Conservation (phyloP, 2,329 filamentous ascomycete genomes). For the Chrysoporthe puriensis region DNA sequence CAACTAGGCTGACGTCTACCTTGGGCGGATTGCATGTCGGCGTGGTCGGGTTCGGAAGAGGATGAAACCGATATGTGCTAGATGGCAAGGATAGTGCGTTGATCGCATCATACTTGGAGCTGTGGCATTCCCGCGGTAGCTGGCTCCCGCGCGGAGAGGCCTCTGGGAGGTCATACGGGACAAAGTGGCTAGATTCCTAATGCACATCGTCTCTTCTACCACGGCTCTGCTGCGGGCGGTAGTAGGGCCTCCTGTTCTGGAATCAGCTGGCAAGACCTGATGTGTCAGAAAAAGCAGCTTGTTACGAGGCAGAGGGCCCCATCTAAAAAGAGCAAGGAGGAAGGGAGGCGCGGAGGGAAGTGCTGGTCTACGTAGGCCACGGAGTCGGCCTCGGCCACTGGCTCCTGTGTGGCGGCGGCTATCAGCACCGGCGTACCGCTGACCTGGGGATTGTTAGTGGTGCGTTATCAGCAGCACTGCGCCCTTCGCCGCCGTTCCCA, state of each 20-base stretch:
- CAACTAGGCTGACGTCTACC: neutral
- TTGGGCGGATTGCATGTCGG: neutral
- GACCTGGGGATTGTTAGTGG: conserved; percentile 11
- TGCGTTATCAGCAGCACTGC: conserved; percentile 16
- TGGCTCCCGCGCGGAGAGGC: neutral
- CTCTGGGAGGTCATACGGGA: neutral
- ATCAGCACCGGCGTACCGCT: conserved; percentile 1
- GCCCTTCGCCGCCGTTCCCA: conserved; percentile 15
- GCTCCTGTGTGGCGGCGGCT: neutral
- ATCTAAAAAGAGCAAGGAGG: neutral
- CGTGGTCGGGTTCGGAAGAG: neutral
- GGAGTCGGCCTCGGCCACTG: neutral
- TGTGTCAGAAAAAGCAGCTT: neutral
- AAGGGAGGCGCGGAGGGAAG: neutral
- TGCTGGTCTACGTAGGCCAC: neutral
- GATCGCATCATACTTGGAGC: neutral
- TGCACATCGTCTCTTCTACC: too few relatives aligned
- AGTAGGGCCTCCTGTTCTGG: neutral
- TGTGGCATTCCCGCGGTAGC: neutral
- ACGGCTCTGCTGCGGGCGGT: too few relatives aligned
- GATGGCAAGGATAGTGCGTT: neutral
- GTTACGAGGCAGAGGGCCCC: too few relatives aligned
- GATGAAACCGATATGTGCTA: neutral
- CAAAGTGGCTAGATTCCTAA: neutral
- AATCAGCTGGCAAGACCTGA: neutral